phyloP scores from a whole-genome alignment of 1,284 basidiomycete species.

The Ceratobasidium sp. region DNA sequence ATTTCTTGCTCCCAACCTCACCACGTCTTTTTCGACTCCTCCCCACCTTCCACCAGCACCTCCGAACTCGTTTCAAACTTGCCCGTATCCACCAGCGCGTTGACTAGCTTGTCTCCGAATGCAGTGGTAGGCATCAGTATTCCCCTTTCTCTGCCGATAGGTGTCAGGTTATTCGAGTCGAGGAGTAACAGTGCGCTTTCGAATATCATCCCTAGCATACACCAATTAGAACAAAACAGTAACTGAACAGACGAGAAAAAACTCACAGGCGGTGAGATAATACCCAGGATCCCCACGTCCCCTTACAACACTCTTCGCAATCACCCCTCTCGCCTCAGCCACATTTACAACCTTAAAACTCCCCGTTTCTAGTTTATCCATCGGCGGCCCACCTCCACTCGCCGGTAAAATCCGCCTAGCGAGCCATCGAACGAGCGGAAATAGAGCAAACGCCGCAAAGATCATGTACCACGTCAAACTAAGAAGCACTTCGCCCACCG shows the following conservation, averaged over 20 bases:
- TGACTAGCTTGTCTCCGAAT: slow-evolving; percentile 77
- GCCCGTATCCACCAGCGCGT: slow-evolving; percentile 70
- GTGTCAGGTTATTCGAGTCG: slow-evolving; percentile 65
- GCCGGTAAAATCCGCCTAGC: slow-evolving; percentile 65
- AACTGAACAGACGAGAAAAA: neutral
- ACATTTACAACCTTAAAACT: slow-evolving; percentile 70
- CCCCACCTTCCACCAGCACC: slow-evolving; percentile 44
- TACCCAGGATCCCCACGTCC: slow-evolving; percentile 88
- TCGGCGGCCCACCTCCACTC: slow-evolving; percentile 74
- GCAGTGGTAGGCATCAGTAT: slow-evolving; percentile 84
- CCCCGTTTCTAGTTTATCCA: slow-evolving; percentile 71
- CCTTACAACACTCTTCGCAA: slow-evolving; percentile 70
- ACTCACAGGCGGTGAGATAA: slow-evolving; percentile 71
- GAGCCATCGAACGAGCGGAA: slow-evolving; percentile 60
- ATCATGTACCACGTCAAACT: slow-evolving; percentile 59
- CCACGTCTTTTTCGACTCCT: slow-evolving; percentile 52
- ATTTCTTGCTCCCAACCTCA: neutral
- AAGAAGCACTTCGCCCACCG: slow-evolving; percentile 63
- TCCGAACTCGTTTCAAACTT: slow-evolving; percentile 65
- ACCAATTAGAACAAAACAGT: neutral
- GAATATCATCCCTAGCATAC: slow-evolving; percentile 71
- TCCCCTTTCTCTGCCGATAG: slow-evolving; percentile 74
- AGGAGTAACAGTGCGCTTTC: slow-evolving; percentile 81
- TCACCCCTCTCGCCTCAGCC: slow-evolving; percentile 62
- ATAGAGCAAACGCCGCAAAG: no score